Evolutionary conservation across 495 filamentous ascomycete genomes (phyloP).

Genomic region (Daldinia loculata): DNA sequence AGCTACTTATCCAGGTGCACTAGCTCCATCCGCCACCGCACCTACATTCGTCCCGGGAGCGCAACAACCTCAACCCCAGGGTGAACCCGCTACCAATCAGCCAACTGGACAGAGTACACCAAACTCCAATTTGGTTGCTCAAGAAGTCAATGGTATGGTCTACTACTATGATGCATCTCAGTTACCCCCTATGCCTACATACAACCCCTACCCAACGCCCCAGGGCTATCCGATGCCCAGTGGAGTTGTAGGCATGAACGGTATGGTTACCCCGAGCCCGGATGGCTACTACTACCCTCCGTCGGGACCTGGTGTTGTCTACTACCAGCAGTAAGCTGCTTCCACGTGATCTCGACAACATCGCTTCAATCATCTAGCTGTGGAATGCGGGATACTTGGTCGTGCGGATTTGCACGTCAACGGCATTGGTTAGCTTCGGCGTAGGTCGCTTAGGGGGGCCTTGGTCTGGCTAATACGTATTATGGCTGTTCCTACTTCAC

Average conservation of each 20-base stretch:
- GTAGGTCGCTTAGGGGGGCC: conserved; percentile 11
- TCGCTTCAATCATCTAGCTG: conserved; percentile 10
- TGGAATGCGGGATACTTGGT: conserved; percentile 3
- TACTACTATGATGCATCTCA: conserved; percentile 90
- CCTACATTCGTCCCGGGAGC: conserved; percentile 66
- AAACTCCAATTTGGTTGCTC: conserved; percentile 78
- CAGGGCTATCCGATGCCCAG: conserved; percentile 62
- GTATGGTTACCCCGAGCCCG: conserved; percentile 78
- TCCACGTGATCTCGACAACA: background rate
- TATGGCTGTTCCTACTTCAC: conserved; percentile 19
- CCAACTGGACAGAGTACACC: conserved; percentile 52
- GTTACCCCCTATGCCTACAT: conserved; percentile 63
- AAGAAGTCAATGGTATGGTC: conserved; percentile 93
- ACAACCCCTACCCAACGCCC: conserved; percentile 58
- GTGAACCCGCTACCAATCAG: conserved; percentile 54
- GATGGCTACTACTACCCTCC: conserved; percentile 80
- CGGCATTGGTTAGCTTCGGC: conserved; percentile 10
- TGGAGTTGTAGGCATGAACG: conserved; percentile 75
- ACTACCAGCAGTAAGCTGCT: conserved; percentile 64
- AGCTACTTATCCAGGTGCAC: conserved; percentile 62
- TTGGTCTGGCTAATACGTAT: conserved; percentile 17
- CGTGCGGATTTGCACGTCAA: conserved; percentile 1
- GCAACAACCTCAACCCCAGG: conserved; percentile 59
- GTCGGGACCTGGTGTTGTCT: conserved; percentile 67
- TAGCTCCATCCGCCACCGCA: conserved; percentile 62